Base-by-base conservation (phyloP, 176 grass and related monocot species). In the Thalia dealbata region DNA sequence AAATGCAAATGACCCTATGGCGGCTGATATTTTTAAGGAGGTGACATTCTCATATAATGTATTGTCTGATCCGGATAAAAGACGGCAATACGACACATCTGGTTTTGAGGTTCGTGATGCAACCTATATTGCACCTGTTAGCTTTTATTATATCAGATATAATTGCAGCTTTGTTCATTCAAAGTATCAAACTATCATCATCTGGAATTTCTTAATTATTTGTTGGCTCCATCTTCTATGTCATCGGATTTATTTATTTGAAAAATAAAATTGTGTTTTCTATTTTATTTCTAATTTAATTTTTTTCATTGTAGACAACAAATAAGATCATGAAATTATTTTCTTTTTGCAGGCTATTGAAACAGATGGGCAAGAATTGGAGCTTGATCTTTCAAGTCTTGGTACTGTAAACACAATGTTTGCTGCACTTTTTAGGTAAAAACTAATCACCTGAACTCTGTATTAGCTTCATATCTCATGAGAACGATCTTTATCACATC, bases 31-130 rank as follows among this genome's bases (percentile, higher is more conserved):
- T 63, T 99, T 99, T 78, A 86, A 93, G 72, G 95, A 99, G 62
- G 90, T 99, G 62, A 99, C 95, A 8, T 93, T 93, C 81, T 99
- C 95, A 19, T 93, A 99, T 64, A 93, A 88, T 64, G 91, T 99
- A 2, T 71, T 99, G 56, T 99, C 95, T 11, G 87, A 99, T 81
- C 83, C 95, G 3, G 78, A 87, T 61, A 99, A 86, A 85, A 80
- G 95, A 71, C 79, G 87, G 61, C 95, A 93, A 77, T 99, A 88
- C 4, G 95, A 99, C 44, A 76, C 83, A 25, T 91, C 90, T 30
- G 95, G 95, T 50, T 99, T 99, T 50, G 87, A 99, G 81, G 95
- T 99, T 73, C 83, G 75, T 79, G 56, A 3, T 27, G 4, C 22
- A 75, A 41, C 22, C 23, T 72, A 18, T 13, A 54, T 54, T 3